These are phyloP conservation scores for Desmodesmus armatus DNA, from an alignment of 139 green algal species.

Conservation along the genomic window DNA sequence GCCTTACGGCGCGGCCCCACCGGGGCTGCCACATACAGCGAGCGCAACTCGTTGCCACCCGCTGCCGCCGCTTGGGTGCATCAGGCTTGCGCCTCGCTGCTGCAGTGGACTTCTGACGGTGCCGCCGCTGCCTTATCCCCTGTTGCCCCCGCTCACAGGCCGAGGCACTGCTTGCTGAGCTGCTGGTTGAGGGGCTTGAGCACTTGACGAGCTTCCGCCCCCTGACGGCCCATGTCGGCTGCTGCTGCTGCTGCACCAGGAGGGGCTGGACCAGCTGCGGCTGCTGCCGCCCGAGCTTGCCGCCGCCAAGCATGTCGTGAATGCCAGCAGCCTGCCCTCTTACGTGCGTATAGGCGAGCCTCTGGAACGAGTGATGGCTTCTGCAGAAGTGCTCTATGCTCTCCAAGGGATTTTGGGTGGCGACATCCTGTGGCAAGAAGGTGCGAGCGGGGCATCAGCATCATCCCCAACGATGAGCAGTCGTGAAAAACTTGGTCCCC, in stretches of 20 bases:
- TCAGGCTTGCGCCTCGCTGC: too few relatives aligned
- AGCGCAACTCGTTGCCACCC: too few relatives aligned
- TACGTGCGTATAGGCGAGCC: conserved; percentile 40
- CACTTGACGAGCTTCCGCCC: background rate
- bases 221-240: background rate
- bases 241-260: background rate
- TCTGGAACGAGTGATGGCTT: conserved; percentile 23
- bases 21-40: too few relatives aligned
- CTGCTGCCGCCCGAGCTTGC: background rate
- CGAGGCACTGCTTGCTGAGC: too few relatives aligned
- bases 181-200: background rate
- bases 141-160: too few relatives aligned
- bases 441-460: too few relatives aligned
- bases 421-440: too few relatives aligned
- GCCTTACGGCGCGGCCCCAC: too few relatives aligned
- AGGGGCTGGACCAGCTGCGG: background rate
- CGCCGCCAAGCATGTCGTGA: background rate
- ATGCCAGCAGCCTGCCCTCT: background rate
- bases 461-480: too few relatives aligned
- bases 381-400: conserved; percentile 33
- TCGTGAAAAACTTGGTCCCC: too few relatives aligned
- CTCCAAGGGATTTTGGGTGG: conserved; percentile 25
- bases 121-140: too few relatives aligned
- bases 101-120: too few relatives aligned
- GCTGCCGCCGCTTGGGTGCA: background rate